Base-by-base conservation (phyloP, 345 rosid genomes). In the Eucalyptus caleyi region DNA sequence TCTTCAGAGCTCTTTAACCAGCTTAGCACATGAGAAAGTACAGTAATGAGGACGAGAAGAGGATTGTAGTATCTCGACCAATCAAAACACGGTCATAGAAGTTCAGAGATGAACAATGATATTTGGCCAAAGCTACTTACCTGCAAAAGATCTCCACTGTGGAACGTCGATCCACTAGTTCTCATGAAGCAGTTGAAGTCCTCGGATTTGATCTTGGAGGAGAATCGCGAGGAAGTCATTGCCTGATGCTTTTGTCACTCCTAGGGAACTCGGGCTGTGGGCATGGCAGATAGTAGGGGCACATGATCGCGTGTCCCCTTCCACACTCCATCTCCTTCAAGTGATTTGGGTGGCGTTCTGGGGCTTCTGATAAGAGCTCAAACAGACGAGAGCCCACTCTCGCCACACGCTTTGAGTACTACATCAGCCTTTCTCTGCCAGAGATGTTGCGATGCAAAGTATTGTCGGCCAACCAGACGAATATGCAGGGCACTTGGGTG, bases 181-280 rank as follows among this genome's bases (percentile, higher is more conserved):
- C 99, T 62, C 72, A 14, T 62, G 72, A 62, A 62, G 72, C 72
- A 62, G 9, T 30, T 30, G 72, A 62, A 30, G 34, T 62, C 72
- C 34, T 62, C 32, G 8, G 7, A 60, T 60, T 10, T 92, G 89
- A 92, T 95, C 95, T 19, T 93, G 96, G 54, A 94, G 92, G 65
- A 95, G 95, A 24, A 94, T 91, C 1, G 94, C 93, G 32, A 95
- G 87, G 86, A 94, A 95, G 88, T 90, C 89, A 11, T 26, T 59
- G 91, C 93, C 96, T 2, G 93, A 32, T 94, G 96, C 56, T 88
- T 88, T 54, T 89, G 92, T 88, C 87, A 93, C 56, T 54, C 96
- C 95, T 59, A 94, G 14, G 96, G 42, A 93, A 90, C 50, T 93
- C 92, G 50, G 97, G 95, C 91, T 90, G 90, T 3, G 95, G 97